phyloP scores from a whole-genome alignment of 805 yeast genomes.

The Candida takata region DNA sequence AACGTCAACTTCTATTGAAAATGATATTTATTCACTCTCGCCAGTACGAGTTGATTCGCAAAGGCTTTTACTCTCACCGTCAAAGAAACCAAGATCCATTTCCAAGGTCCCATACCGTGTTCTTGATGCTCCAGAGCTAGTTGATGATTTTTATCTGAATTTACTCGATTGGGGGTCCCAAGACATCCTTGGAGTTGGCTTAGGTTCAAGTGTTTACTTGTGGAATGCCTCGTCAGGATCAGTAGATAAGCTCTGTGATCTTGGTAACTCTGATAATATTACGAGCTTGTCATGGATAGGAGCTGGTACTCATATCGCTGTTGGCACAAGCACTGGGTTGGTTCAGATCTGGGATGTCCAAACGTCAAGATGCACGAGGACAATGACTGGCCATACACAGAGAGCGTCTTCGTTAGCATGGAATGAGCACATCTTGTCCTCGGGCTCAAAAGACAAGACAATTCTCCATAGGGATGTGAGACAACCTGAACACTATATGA shows the following conservation, averaged over 20 bases:
- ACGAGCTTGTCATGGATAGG: conserved; percentile 92
- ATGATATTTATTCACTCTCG: conserved; percentile 70
- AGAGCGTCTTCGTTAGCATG: conserved; percentile 87
- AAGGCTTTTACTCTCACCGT: conserved; percentile 70
- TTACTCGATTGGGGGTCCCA: conserved; percentile 94
- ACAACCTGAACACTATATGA: conserved; percentile 72
- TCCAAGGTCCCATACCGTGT: conserved; percentile 88
- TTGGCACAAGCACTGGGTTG: conserved; percentile 79
- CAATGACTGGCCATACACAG: conserved; percentile 85
- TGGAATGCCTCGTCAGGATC: conserved; percentile 87
- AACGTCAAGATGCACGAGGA: conserved; percentile 71
- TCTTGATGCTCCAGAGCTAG: conserved; percentile 90
- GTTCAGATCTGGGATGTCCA: conserved; percentile 96
- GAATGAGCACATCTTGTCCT: conserved; percentile 83
- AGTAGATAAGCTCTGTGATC: conserved; percentile 73
- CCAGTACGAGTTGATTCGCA: conserved; percentile 90
- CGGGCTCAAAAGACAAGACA: conserved; percentile 81
- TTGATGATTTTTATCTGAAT: conserved; percentile 89
- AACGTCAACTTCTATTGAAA: conserved; percentile 51
- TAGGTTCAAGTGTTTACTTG: conserved; percentile 79
- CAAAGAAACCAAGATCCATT: conserved; percentile 68
- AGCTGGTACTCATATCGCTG: conserved; percentile 88
- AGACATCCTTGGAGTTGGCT: conserved; percentile 83
- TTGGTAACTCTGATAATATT: conserved; percentile 60
- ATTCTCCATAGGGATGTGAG: conserved; percentile 91